A percentile compares a stretch with the other conserved stretches of the same genome.
Conservation (phyloP, 2,329 filamentous ascomycete species). For the Colletotrichum spaethianum region DNA sequence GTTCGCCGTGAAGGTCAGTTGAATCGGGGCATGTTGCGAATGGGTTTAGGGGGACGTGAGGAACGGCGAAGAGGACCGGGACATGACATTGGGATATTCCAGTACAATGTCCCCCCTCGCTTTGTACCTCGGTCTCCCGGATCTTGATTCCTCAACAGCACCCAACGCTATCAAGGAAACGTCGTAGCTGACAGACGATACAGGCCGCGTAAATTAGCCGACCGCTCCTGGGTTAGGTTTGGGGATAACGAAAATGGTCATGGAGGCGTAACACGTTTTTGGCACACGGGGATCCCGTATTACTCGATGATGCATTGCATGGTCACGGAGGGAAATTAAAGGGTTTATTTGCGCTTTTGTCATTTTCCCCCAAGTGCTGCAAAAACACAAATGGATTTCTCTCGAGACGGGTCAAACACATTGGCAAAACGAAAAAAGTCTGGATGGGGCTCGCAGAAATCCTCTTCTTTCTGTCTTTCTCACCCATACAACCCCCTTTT, state of each 20-base stretch:
- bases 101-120: not conserved
- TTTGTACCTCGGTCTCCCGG: not conserved
- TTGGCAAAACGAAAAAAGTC: slow-evolving; percentile 37
- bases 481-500: slow-evolving; percentile 9
- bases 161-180: not conserved
- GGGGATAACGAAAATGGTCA: slow-evolving; percentile 42
- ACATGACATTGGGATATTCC: not conserved
- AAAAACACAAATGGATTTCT: slow-evolving; percentile 42
- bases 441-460: slow-evolving; percentile 36
- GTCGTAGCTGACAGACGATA: not conserved
- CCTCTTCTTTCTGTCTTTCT: slow-evolving; percentile 24
- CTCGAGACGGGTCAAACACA: slow-evolving; percentile 36
- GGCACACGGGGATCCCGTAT: slow-evolving; percentile 42
- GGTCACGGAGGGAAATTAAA: slow-evolving; percentile 42
- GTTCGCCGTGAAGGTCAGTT: slow-evolving; percentile 94
- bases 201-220: slow-evolving; percentile 40
- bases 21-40: not conserved
- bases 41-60: not conserved
- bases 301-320: slow-evolving; percentile 43
- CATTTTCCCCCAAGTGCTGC: slow-evolving; percentile 38
- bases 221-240: slow-evolving; percentile 41
- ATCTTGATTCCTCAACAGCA: not conserved
- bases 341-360: slow-evolving; percentile 41
- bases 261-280: slow-evolving; percentile 43
- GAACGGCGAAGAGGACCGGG: too few species aligned